Conservation (phyloP, 2,329 filamentous ascomycete species). For the Alternaria solani region DNA sequence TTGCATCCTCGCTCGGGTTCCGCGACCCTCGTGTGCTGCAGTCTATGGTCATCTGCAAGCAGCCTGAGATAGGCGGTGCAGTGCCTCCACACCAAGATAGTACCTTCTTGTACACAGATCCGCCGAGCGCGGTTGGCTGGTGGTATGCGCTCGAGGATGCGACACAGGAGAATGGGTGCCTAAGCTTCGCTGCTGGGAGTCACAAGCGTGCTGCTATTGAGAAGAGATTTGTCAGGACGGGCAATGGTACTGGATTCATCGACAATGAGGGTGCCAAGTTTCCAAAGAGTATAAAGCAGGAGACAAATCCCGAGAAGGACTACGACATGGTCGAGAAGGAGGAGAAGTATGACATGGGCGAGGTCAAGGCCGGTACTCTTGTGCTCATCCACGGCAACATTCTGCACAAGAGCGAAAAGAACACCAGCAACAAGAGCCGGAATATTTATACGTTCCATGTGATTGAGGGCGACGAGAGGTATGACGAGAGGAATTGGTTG, state of each 20-base stretch:
- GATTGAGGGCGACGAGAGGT: constrained; percentile 81
- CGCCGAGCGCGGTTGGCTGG: constrained; percentile 89
- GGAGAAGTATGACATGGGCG: constrained; percentile 75
- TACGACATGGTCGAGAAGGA: constrained; percentile 46
- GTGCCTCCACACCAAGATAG: constrained; percentile 93
- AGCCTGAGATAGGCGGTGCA: constrained; percentile 91
- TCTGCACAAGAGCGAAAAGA: constrained; percentile 95
- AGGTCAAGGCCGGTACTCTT: constrained; percentile 89
- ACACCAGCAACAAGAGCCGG: constrained; percentile 81
- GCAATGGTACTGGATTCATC: constrained; percentile 59
- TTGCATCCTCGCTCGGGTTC: constrained; percentile 78
- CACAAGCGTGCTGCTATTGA: constrained; percentile 76
- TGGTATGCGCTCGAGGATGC: constrained; percentile 98
- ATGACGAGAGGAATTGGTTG: constrained; percentile 92
- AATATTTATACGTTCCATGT: constrained; percentile 99
- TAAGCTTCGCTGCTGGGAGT: constrained; percentile 85
- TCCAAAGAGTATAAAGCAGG: constrained; percentile 57
- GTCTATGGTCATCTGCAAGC: constrained; percentile 98
- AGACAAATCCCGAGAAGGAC: constrained; percentile 48
- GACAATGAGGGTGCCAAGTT: constrained; percentile 72
- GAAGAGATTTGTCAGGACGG: constrained; percentile 76
- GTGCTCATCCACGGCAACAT: constrained; percentile 96
- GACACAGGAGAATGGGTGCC: constrained; percentile 82
- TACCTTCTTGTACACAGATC: constrained; percentile 89
- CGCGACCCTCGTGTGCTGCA: constrained; percentile 80